Evolutionary conservation across 2,329 filamentous ascomycete genomes (phyloP).

Genomic region (Bipolaris gigantea): DNA sequence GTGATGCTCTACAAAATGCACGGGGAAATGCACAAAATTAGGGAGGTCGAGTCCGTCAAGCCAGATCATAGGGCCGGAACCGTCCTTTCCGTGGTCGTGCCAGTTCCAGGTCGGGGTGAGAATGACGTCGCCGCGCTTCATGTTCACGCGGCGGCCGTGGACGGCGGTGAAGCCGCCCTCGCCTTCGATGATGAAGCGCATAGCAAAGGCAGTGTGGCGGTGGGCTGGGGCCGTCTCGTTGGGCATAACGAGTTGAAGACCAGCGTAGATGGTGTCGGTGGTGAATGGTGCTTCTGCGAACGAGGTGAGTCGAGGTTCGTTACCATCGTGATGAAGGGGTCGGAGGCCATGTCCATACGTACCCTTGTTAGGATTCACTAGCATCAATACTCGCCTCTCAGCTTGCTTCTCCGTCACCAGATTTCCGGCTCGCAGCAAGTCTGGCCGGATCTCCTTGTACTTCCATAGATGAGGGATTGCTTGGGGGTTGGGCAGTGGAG

Average conservation of each 20-base stretch:
- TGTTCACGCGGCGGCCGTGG: conserved; percentile 56
- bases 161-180: conserved; percentile 61
- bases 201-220: conserved; percentile 59
- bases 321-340: not conserved
- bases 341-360: not conserved
- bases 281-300: conserved; percentile 55
- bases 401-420: conserved; percentile 45
- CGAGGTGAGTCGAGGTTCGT: not conserved
- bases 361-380: conserved; percentile 39
- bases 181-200: conserved; percentile 62
- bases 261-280: conserved; percentile 61
- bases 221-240: conserved; percentile 60
- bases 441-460: conserved; percentile 21
- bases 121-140: conserved; percentile 59
- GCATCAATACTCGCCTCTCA: conserved; percentile 47
- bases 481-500: conserved; percentile 11
- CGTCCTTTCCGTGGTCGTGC: conserved; percentile 61
- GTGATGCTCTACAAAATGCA: conserved; percentile 60
- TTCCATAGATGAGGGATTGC: conserved; percentile 8
- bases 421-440: conserved; percentile 41
- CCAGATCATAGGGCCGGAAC: conserved; percentile 59
- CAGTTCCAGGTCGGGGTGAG: conserved; percentile 62
- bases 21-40: conserved; percentile 53
- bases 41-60: conserved; percentile 61
- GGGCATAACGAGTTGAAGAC: conserved; percentile 60